Percentiles rank a stretch among this genome's conserved stretches.
These are phyloP conservation scores for Zoysia pacifica DNA, from an alignment of 176 grass and related monocot genomes.

Conservation along the genomic window DNA sequence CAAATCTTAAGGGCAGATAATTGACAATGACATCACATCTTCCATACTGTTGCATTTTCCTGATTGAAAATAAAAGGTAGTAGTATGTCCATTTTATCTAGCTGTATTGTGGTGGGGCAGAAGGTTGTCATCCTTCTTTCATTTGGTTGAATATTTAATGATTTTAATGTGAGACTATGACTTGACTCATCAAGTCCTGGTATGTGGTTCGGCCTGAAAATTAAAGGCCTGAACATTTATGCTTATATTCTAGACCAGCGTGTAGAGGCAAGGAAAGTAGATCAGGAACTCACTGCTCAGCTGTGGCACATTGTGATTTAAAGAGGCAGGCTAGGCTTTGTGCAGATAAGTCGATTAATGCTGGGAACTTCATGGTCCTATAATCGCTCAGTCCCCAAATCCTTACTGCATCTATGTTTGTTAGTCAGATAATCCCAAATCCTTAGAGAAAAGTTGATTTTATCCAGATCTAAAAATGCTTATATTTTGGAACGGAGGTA, in stretches of 20 bases:
- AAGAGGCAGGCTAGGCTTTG: conserved; percentile 13
- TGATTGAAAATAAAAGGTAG: neutral
- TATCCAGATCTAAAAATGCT: too few species aligned
- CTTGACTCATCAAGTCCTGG: conserved; percentile 10
- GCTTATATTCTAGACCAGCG: conserved; percentile 28
- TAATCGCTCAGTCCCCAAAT: neutral
- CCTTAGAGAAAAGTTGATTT: too few species aligned
- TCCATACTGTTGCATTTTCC: neutral
- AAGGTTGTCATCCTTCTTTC: neutral
- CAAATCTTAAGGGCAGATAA: neutral
- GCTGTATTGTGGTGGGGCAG: neutral
- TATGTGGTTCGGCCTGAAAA: neutral
- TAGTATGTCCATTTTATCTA: neutral
- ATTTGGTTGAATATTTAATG: conserved; percentile 26
- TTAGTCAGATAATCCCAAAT: too few species aligned
- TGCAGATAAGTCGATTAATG: conserved; percentile 12
- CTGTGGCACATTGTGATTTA: conserved; percentile 11
- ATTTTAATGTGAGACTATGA: neutral
- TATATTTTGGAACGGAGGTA: too few species aligned
- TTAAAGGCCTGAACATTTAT: neutral
- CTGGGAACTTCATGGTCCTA: neutral
- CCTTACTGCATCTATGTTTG: neutral
- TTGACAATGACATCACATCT: neutral
- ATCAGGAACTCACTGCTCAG: conserved; percentile 1
- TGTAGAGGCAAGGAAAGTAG: neutral